Evolutionary conservation across 441 rosid species (phyloP), one percentile per base, ranked within the genome.

Genomic region (Eruca vesicaria): DNA sequence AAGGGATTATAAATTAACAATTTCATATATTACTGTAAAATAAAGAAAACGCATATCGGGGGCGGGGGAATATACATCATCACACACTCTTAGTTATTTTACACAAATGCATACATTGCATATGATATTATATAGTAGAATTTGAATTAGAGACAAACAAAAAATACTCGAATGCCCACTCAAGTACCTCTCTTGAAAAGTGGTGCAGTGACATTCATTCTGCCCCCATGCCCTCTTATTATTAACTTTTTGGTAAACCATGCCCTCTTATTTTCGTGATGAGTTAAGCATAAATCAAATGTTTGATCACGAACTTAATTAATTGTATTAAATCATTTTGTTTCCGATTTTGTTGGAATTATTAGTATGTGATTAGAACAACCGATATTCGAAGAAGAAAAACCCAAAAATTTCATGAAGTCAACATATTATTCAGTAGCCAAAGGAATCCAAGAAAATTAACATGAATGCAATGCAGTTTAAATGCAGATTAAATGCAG

Each of bases 141-240:
- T 50, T 45, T 66, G 68, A 72, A 72, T 67, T 72, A 53, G 70
- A 66, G 69, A 67, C 41, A 72, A 67, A 72, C 29, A 53, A 66
- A 52, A 55, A 50, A 67, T 41, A 78, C 69, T 78, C 38, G 77
- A 71, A 78, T 72, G 77, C 36, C 64, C 73, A 78, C 81, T 66
- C 73, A 66, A 78, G 77, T 66, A 66, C 43, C 65, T 61, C 69
- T 61, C 70, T 6, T 33, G 63, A 15, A 78, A 77, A 72, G 81
- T 67, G 55, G 69, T 78, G 63, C 68, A 58, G 64, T 71, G 73
- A 66, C 62, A 50, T 69, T 72, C 77, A 78, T 72, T 69, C 33
- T 69, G 66, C 65, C 57, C 12, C 62, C 28, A 36, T 12, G 7
- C 69, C 53, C 18, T 68, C 69, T 75, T 69, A n/a, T n/a, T n/a